Conservation (phyloP, 192 early-diverging fungal genomes). For the Glomus cerebriforme region DNA sequence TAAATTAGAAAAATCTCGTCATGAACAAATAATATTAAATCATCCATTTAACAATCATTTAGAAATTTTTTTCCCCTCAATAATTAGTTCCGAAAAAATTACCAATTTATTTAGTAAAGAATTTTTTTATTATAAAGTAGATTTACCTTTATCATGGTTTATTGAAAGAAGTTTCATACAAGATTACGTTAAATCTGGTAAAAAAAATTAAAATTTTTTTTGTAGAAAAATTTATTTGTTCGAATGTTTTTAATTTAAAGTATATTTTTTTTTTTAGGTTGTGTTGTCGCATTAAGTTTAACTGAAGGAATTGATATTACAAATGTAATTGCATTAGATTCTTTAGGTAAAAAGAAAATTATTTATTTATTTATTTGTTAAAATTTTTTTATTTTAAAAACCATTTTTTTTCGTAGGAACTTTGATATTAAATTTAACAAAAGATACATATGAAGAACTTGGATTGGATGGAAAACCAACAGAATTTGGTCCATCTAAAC, state of each 20-base stretch:
- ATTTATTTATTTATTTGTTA: not conserved
- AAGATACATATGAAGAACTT: conserved; percentile 49
- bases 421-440: conserved; percentile 43
- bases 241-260: too few species aligned
- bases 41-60: conserved; percentile 46
- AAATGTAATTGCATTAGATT: conserved; percentile 19
- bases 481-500: conserved; percentile 37
- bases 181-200: conserved; percentile 17
- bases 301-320: conserved; percentile 30
- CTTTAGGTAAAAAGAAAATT: conserved; percentile 17
- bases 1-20: conserved; percentile 37
- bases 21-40: conserved; percentile 31
- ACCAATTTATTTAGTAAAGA: not conserved
- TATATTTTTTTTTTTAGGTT: not conserved
- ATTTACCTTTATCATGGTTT: conserved; percentile 21
- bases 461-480: conserved; percentile 41
- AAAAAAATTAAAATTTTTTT: not conserved
- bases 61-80: conserved; percentile 15
- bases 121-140: conserved; percentile 17
- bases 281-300: conserved; percentile 19
- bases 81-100: conserved; percentile 6
- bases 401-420: conserved; percentile 36
- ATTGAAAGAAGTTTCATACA: conserved; percentile 18
- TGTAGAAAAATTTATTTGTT: too few species aligned
- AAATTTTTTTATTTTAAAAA: not conserved